Evolutionary conservation across 345 rosid species (phyloP), one percentile per base, ranked within the genome.

Genomic region (Arabis alpina): DNA sequence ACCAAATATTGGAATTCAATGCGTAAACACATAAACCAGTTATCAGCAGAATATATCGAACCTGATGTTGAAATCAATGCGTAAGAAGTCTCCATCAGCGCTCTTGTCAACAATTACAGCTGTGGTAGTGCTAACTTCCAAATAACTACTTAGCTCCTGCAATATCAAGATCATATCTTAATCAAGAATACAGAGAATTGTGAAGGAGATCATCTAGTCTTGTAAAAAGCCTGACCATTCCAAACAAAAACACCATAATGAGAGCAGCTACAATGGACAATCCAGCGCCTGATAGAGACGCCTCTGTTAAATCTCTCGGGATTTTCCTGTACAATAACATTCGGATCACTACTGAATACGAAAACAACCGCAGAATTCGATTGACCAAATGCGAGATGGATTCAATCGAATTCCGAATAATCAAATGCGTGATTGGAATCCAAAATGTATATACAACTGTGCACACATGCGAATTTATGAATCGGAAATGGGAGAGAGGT

Each of bases 271-370:
- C 45, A 37, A 95, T 84, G 9, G 99, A 95, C 68, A 95, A 77
- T 64, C 98, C 98, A 50, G 97, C 99, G 53, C 99, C 98, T n/a
- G 98, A 92, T 39, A 95, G 65, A 25, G 99, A 92, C 32, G 99
- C 97, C 86, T 92, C 99, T 0, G 99, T 95, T 87, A 95, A 87
- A 82, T 95, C 98, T 79, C 99, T 86, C 16, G 98, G 99, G 45
- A 92, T 95, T 90, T 95, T 95, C 90, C 99, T 95, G 87, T 25
- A 79, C 7, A 45, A 47, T 2, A 62, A 37, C 0, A 41, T 24
- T 23, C 73, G 67, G 59, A 65, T 47, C 71, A 32, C 14, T 25
- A 5, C 4, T 12, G n/a, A n/a, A n/a, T n/a, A n/a, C n/a, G n/a
- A n/a, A n/a, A n/a, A n/a, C n/a, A 34, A 16, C 28, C 6, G 48